Conservation (phyloP, 768 basidiomycete genomes). For the Boletus rufocinnamomeus region DNA sequence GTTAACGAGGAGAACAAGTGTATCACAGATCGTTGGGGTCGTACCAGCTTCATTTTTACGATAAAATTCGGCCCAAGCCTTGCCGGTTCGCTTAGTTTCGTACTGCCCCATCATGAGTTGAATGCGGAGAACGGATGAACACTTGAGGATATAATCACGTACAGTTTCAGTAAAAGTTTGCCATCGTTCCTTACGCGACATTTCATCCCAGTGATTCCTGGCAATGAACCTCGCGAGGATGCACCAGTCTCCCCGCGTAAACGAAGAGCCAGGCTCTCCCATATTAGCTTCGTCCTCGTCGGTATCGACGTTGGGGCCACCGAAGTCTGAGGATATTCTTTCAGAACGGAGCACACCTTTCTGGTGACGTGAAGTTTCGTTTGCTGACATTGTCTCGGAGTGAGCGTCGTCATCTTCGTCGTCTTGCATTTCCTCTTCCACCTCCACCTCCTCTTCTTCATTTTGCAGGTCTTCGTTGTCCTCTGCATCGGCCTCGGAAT, state of each 20-base stretch:
- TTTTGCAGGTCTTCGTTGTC: slow-evolving; percentile 41
- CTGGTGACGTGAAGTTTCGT: slow-evolving; percentile 14
- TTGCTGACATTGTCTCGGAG: slow-evolving; percentile 27
- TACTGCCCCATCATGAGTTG: slow-evolving; percentile 40
- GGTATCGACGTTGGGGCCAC: slow-evolving; percentile 24
- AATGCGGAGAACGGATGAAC: background rate
- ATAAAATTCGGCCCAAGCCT: slow-evolving; percentile 65
- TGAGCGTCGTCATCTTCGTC: slow-evolving; percentile 24
- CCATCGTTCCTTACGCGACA: slow-evolving; percentile 53
- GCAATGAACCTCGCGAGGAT: slow-evolving; percentile 62
- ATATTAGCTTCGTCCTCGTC: slow-evolving; percentile 43
- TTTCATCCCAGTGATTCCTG: slow-evolving; percentile 45
- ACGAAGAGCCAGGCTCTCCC: slow-evolving; percentile 51
- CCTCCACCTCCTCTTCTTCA: slow-evolving; percentile 34
- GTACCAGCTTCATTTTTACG: slow-evolving; percentile 52
- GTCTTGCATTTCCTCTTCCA: slow-evolving; percentile 27
- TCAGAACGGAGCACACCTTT: slow-evolving; percentile 27
- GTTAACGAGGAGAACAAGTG: slow-evolving; percentile 8
- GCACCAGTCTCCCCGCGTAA: slow-evolving; percentile 64
- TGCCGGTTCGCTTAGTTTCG: slow-evolving; percentile 47
- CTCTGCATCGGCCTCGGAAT: slow-evolving; percentile 35
- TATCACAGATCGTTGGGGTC: slow-evolving; percentile 17
- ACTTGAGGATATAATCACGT: slow-evolving; percentile 16
- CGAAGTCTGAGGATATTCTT: slow-evolving; percentile 20
- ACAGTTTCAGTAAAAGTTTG: slow-evolving; percentile 54